phyloP scores from a whole-genome alignment of 345 rosid species.

The Pelargonium nanum region DNA sequence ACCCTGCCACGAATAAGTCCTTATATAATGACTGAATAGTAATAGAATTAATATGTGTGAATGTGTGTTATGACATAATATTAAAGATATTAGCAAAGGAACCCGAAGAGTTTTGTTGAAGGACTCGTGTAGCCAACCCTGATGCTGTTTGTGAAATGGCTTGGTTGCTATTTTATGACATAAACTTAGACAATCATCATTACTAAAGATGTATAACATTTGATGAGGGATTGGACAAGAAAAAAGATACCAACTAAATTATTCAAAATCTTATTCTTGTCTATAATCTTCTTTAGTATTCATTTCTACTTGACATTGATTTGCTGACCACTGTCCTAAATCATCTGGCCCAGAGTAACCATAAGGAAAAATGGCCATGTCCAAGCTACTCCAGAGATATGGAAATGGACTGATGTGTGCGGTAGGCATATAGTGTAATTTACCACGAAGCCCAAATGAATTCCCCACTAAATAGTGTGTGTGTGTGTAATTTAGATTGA shows the following conservation, averaged over 20 bases:
- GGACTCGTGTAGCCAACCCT: too few relatives aligned
- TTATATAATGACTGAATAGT: constrained; percentile 17
- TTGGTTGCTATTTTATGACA: too few relatives aligned
- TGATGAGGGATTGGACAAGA: background rate
- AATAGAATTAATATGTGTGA: background rate
- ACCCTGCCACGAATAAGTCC: constrained; percentile 93
- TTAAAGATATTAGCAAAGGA: too few relatives aligned
- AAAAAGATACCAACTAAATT: background rate
- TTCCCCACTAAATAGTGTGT: background rate
- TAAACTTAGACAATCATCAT: background rate
- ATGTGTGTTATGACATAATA: too few relatives aligned
- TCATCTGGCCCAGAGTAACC: background rate
- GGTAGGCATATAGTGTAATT: too few relatives aligned
- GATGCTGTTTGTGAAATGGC: too few relatives aligned
- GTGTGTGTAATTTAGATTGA: background rate
- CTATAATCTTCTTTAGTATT: background rate
- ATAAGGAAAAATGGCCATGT: background rate
- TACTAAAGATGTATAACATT: background rate
- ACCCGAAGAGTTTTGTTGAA: too few relatives aligned
- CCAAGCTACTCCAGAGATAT: background rate
- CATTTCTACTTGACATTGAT: background rate
- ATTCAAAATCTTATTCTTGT: background rate
- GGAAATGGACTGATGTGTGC: background rate
- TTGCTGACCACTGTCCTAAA: background rate
- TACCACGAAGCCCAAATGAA: background rate